These are phyloP conservation scores for Collybiopsis confluens DNA, from an alignment of 768 basidiomycete genomes.

Conservation along the genomic window DNA sequence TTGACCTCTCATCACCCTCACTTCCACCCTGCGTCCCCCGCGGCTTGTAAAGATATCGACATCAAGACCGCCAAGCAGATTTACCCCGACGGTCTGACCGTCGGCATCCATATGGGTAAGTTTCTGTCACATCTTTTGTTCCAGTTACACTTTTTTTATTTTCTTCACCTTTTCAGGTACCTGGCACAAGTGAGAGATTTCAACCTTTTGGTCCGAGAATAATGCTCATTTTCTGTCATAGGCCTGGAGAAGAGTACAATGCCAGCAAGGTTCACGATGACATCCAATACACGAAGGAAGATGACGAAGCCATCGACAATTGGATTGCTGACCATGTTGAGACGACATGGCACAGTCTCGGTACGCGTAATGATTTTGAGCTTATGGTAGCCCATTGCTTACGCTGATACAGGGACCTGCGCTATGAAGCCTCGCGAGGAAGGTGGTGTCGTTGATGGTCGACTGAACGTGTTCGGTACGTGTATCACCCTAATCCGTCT, in stretches of 20 bases:
- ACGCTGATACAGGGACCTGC: slow-evolving; percentile 32
- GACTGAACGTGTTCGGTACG: slow-evolving; percentile 55
- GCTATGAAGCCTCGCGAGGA: slow-evolving; percentile 67
- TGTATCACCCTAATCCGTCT: not conserved
- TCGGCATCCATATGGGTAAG: slow-evolving; percentile 66
- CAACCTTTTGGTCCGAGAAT: not conserved
- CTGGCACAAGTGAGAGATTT: slow-evolving; percentile 42
- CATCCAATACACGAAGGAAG: slow-evolving; percentile 62
- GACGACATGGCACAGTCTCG: slow-evolving; percentile 75
- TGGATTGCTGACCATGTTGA: slow-evolving; percentile 72
- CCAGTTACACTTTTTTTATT: not conserved
- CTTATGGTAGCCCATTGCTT: not conserved
- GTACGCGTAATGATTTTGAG: slow-evolving; percentile 21
- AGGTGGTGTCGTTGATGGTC: slow-evolving; percentile 62
- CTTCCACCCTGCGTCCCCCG: slow-evolving; percentile 68
- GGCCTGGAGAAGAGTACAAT: slow-evolving; percentile 50
- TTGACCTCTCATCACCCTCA: slow-evolving; percentile 69
- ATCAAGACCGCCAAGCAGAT: slow-evolving; percentile 63
- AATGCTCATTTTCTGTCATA: slow-evolving; percentile 15
- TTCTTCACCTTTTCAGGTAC: slow-evolving; percentile 26
- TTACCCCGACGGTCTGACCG: slow-evolving; percentile 55
- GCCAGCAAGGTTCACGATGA: slow-evolving; percentile 57
- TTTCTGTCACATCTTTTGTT: slow-evolving; percentile 11
- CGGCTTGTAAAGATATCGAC: slow-evolving; percentile 58
- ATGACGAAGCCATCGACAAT: slow-evolving; percentile 69